Base-by-base conservation (phyloP, 2,329 filamentous ascomycete genomes). In the Ceratocystiopsis sp. region DNA sequence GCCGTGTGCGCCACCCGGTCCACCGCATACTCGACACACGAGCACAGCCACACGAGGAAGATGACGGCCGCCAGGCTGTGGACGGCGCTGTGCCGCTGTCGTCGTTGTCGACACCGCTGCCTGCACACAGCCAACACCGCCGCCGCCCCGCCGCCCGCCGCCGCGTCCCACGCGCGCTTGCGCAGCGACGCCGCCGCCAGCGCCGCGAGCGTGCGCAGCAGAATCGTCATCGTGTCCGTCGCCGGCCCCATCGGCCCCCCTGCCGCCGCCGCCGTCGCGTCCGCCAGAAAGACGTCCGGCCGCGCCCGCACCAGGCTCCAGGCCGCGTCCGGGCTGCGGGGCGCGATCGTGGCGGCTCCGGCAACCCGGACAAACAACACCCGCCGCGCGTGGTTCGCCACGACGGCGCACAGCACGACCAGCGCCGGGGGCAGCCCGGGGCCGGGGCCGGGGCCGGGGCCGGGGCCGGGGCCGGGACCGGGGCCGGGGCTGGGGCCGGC, bases 341-440 rank as follows among this genome's bases (percentile, higher is more conserved):
- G 55, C 13, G 56, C 40, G 32, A 56, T 59, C 18, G 55, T 8
- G 4, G 54, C 55, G 0, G 45, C 50, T 48, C 54, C 8, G 57
- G 59, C 29, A 0, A 7, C 5, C 19, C 42, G 42, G 16, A 38
- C 36, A 12, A 43, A 37, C 0, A 64, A 44, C n/a, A 56, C 50
- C 17, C 59, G 52, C 5, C 60, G 57, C 15, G 62, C 51, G 48
- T 67, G 63, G 54, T 66, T 59, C 21, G 58, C 37, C 13, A 64
- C 45, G 15, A 61, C 54, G 41, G 63, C 63, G 55, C 35, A 37
- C n/a, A n/a, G n/a, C 62, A 38, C 35, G 35, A n/a, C 33, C 33
- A 35, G 33, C n/a, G n/a, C n/a, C n/a, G n/a, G n/a, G n/a, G n/a
- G n/a, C n/a, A n/a, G n/a, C n/a, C n/a, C n/a, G n/a, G n/a, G n/a